These are phyloP conservation scores for Gossypium longicalyx DNA, from an alignment of 345 rosid genomes.

Conservation along the genomic window DNA sequence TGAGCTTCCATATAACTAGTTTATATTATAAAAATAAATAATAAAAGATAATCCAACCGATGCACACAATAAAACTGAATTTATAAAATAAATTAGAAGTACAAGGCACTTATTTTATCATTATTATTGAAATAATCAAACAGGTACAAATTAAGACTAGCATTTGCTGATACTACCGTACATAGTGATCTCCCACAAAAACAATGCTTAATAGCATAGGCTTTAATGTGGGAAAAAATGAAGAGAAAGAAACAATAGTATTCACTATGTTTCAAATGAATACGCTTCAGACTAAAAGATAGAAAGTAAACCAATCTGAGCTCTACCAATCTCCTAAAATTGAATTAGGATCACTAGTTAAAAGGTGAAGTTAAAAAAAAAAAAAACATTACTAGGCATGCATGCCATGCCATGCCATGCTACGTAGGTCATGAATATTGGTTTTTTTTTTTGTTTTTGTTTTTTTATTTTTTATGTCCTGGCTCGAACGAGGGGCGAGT, in stretches of 20 bases:
- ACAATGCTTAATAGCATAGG: conserved; percentile 3
- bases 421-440: background rate
- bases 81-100: background rate
- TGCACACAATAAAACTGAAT: background rate
- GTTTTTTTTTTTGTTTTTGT: background rate
- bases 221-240: background rate
- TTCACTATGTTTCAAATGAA: background rate
- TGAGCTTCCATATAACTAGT: background rate
- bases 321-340: background rate
- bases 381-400: background rate
- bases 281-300: background rate
- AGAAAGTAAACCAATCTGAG: background rate
- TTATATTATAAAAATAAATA: too few species aligned
- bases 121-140: background rate
- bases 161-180: background rate
- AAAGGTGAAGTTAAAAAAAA: background rate
- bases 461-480: conserved; percentile 15
- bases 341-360: background rate
- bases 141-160: background rate
- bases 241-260: background rate
- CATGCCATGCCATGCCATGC: background rate
- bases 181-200: conserved; percentile 12
- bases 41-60: background rate
- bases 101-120: background rate
- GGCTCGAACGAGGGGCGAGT: conserved; percentile 61